Base-by-base conservation (phyloP, 768 basidiomycete species). In the Lentinus tigrinus region DNA sequence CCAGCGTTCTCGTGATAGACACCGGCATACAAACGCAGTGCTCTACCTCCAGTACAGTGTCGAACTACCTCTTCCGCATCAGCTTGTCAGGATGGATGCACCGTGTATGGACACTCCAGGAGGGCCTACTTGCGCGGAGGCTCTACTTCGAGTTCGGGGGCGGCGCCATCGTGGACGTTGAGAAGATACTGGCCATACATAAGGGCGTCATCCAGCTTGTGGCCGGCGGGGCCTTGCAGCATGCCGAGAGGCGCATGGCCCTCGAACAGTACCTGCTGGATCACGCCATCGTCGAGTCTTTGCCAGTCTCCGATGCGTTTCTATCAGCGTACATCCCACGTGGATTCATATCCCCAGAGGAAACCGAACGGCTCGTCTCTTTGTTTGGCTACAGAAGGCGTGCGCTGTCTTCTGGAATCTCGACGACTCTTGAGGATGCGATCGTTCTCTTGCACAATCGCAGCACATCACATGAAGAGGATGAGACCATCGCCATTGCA, bases 41-140 rank as follows among this genome's bases (percentile, higher is more conserved):
- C 34, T 54, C 53, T 3, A 11, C 17, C 14, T n/a, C n/a, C 13
- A 37, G 9, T 6, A 26, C 58, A 2, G 17, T 34, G 21, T 34
- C 36, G 53, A 48, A 60, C 40, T 23, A 44, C 31, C 40, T 60
- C 16, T 24, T 60, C 16, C 40, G 58, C 8, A 52, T 60, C 21
- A 34, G 44, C 10, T 50, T 52, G 0, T 60, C 52, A 1, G 58
- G 47, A 5, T 60, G 58, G 58, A 44, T 60, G 26, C 52, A 36
- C 21, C 58, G 58, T 13, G 19, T 60, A 5, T 60, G 58, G 58
- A 60, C 58, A 16, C 47, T 60, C 4, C 58, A 60, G 36, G 58
- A 60, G 31, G 52, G 34, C 1, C 17, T 47, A 5, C 23, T 60
- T 17, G 58, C 58, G 2, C 52, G 34, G 13, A 37, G 42, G 16